Evolutionary conservation across 2,329 filamentous ascomycete genomes (phyloP), one percentile per base, ranked within the genome.

Genomic region (Scedosporium apiospermum): DNA sequence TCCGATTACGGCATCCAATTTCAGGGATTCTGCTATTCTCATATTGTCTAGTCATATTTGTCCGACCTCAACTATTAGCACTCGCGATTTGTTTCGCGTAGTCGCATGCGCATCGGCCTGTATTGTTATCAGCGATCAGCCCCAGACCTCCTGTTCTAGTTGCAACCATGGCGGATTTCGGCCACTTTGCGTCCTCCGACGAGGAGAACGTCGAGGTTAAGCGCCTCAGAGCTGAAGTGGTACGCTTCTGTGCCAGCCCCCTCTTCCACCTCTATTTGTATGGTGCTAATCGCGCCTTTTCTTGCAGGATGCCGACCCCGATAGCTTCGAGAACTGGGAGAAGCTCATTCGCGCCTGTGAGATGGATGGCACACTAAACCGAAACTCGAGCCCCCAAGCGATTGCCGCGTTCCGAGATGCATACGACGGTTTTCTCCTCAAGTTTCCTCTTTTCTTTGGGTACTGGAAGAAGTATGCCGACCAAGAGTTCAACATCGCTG

Each of bases 391-490:
- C 72, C 93, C 95, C 0, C 90, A 96, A 71, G 91, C 95, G 30
- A 92, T 99, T 69, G 88, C 91, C 21, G 88, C 91, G 10, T 88
- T 92, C 63, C 89, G 95, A 75, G 87, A 90, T 74, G 86, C 90
- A 65, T 98, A 96, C 78, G 93, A 99, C 74, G 86, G 89, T 58
- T 96, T 99, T 72, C 88, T 99, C 23, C 85, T 90, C 65, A 97
- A 96, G 72, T 99, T 97, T 67, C 95, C 95, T 2, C 83, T 98
- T 10, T 85, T 98, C 46, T 99, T 98, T 71, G 95, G 93, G 61
- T 99, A 98, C 79, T 99, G 95, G 95, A 98, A 98, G 80, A 98
- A 97, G 74, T 99, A 98, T 82, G 95, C 95, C 71, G 93, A 98
- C 71, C 82, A 96, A 66, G 95, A 99, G 72, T 99, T 99, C 77